phyloP scores from a whole-genome alignment of 2,329 filamentous ascomycete species.

The Waltergamsia citrina region DNA sequence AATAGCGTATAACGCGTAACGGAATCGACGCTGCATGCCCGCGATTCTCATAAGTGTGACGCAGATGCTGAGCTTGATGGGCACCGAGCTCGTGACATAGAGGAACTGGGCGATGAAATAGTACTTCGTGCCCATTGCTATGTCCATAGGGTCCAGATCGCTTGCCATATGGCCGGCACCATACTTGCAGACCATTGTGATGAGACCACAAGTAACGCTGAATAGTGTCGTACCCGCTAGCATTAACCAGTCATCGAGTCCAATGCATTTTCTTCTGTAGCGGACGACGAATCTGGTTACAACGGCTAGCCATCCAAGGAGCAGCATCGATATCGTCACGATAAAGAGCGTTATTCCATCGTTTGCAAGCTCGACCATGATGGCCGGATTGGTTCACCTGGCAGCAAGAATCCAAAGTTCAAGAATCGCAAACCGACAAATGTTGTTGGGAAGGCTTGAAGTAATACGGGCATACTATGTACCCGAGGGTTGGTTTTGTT shows the following conservation, averaged over 20 bases:
- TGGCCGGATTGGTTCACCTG: too few relatives aligned
- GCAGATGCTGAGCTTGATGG: conserved; percentile 17
- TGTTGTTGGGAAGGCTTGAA: too few relatives aligned
- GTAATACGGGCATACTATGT: too few relatives aligned
- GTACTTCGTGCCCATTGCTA: conserved; percentile 6
- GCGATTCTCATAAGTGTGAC: conserved; percentile 16
- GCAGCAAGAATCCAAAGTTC: too few relatives aligned
- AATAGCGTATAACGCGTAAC: conserved; percentile 8
- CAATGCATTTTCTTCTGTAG: conserved; percentile 8
- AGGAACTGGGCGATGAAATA: conserved; percentile 13
- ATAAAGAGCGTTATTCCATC: not conserved
- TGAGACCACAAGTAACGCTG: conserved; percentile 7
- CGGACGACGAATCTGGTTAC: conserved; percentile 1
- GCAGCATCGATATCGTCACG: not conserved
- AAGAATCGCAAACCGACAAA: too few relatives aligned
- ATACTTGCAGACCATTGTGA: conserved; percentile 11
- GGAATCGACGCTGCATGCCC: conserved; percentile 7
- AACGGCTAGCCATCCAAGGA: not conserved
- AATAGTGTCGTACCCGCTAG: conserved; percentile 9
- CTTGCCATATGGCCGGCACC: conserved; percentile 8
- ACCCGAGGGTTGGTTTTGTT: too few relatives aligned
- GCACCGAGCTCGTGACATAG: conserved; percentile 11
- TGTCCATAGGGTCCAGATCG: conserved; percentile 1
- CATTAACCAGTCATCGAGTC: conserved; percentile 13
- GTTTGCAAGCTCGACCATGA: too few relatives aligned